Conservation (phyloP, 2,329 filamentous ascomycete genomes). For the Macroventuria anomochaeta region DNA sequence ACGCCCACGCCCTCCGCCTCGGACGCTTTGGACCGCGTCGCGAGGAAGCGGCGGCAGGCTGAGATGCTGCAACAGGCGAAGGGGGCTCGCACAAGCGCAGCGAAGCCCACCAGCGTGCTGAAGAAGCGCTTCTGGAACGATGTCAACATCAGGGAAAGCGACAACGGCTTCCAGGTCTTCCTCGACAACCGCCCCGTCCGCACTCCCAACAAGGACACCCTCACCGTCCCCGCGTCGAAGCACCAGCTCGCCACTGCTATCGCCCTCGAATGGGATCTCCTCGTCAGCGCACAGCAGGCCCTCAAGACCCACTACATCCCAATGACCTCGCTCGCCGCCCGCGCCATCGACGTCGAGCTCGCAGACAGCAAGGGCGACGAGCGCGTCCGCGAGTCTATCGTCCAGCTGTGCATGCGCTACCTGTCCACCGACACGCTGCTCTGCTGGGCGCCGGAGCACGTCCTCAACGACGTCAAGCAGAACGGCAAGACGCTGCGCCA, state of each 20-base stretch:
- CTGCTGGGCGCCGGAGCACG: constrained; percentile 77
- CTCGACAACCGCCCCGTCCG: constrained; percentile 83
- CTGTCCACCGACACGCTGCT: constrained; percentile 90
- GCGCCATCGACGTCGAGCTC: constrained; percentile 78
- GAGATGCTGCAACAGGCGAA: constrained; percentile 57
- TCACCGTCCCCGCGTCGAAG: constrained; percentile 77
- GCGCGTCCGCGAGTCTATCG: constrained; percentile 67
- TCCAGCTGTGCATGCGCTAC: constrained; percentile 78
- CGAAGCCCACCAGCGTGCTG: constrained; percentile 58
- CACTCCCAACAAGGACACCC: constrained; percentile 72
- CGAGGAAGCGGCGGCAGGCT: constrained; percentile 58
- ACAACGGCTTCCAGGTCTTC: constrained; percentile 70
- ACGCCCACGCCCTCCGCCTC: constrained; percentile 59
- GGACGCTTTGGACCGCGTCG: constrained; percentile 56
- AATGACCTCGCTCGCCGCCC: constrained; percentile 81
- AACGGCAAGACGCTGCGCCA: constrained; percentile 67
- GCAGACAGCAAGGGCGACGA: constrained; percentile 65
- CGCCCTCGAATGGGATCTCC: constrained; percentile 90
- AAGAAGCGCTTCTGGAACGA: constrained; percentile 89
- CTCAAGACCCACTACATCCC: constrained; percentile 88
- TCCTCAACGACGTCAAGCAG: constrained; percentile 53
- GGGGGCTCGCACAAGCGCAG: constrained; percentile 50
- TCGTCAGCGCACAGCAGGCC: constrained; percentile 82
- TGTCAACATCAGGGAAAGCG: constrained; percentile 67
- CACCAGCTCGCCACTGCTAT: constrained; percentile 82